Evolutionary conservation across 2,329 filamentous ascomycete genomes (phyloP).

Genomic region (Helicocarpus griseus): DNA sequence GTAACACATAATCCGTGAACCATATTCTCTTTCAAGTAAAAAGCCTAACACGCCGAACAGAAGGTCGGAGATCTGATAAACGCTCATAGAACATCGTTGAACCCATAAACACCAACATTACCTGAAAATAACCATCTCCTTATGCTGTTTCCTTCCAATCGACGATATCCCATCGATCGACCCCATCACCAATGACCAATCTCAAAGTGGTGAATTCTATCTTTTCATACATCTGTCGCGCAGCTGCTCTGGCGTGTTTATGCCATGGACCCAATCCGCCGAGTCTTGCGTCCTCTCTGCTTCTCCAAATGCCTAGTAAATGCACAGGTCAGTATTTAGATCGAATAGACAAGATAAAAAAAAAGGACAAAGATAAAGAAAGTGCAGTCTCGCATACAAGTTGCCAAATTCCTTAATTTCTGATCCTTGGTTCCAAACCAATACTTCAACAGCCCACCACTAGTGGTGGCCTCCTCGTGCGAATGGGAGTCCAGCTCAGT

Average conservation of each 20-base stretch:
- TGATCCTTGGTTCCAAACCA: constrained; percentile 74
- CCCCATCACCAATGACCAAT: constrained; percentile 58
- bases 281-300: constrained; percentile 51
- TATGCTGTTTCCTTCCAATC: constrained; percentile 42
- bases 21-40: too few relatives aligned
- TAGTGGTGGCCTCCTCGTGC: constrained; percentile 68
- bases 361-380: not conserved
- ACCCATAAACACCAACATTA: too few relatives aligned
- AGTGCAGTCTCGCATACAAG: constrained; percentile 43
- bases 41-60: too few relatives aligned
- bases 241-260: constrained; percentile 42
- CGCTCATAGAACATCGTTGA: not conserved
- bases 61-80: too few relatives aligned
- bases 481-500: constrained; percentile 66
- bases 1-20: not conserved
- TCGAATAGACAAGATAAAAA: not conserved
- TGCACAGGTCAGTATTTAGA: constrained; percentile 1
- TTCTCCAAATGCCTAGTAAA: constrained; percentile 55
- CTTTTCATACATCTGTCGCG: constrained; percentile 43
- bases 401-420: constrained; percentile 69
- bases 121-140: not conserved
- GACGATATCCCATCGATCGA: constrained; percentile 52
- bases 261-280: constrained; percentile 51
- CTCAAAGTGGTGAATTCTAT: constrained; percentile 59
- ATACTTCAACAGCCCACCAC: constrained; percentile 82